A percentile compares a stretch with the other conserved stretches of the same genome.
Evolutionary conservation across 768 basidiomycete species (phyloP).

Genomic region (Lentinula sp.): DNA sequence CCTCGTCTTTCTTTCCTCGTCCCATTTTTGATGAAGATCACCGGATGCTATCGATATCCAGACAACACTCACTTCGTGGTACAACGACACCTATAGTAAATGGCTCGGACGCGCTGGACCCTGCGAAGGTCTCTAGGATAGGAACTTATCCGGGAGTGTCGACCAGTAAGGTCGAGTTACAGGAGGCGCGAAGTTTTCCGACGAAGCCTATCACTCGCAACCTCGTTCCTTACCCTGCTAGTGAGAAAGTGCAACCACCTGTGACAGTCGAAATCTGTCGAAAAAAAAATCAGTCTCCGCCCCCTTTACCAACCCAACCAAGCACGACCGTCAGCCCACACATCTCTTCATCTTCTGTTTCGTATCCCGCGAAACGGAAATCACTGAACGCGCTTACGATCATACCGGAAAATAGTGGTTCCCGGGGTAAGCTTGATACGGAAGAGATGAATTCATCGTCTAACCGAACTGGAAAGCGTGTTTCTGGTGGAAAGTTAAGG

Average conservation of each 20-base stretch:
- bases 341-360: not conserved
- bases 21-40: conserved; percentile 1
- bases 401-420: not conserved
- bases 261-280: not conserved
- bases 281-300: not conserved
- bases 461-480: not conserved
- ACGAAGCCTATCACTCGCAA: not conserved
- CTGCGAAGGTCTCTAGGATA: not conserved
- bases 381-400: not conserved
- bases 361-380: not conserved
- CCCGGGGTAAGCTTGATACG: not conserved
- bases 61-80: not conserved
- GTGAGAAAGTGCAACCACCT: not conserved
- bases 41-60: not conserved
- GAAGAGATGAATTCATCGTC: not conserved
- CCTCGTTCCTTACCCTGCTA: no score
- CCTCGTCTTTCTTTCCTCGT: conserved; percentile 2
- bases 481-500: not conserved
- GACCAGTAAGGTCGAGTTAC: not conserved
- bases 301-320: not conserved
- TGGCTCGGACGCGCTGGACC: not conserved
- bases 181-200: not conserved
- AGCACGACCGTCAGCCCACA: not conserved
- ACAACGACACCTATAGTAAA: not conserved
- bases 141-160: not conserved